Evolutionary conservation across 2,329 filamentous ascomycete genomes (phyloP).

Genomic region (Penicillium polonicum): DNA sequence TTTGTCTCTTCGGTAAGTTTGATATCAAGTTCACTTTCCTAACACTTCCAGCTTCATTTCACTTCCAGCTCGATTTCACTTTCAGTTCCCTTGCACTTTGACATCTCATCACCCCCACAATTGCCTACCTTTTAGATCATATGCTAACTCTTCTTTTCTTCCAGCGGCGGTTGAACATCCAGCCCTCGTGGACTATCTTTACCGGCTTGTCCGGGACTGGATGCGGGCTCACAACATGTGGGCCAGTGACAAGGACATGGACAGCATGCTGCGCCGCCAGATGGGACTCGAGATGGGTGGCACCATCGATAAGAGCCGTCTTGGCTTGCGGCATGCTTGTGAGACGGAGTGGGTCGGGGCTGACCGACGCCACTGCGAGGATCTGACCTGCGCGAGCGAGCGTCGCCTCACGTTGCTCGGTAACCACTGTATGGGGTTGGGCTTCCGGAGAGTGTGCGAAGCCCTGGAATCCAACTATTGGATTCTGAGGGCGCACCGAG

Average conservation of each 20-base stretch:
- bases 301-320: slow-evolving; percentile 12
- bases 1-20: slow-evolving; percentile 32
- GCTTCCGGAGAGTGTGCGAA: slow-evolving; percentile 21
- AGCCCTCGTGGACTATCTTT: slow-evolving; percentile 32
- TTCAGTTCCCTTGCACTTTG: not conserved
- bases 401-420: slow-evolving; percentile 18
- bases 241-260: slow-evolving; percentile 16
- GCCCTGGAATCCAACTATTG: slow-evolving; percentile 30
- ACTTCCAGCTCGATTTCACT: not conserved
- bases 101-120: not conserved
- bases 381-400: slow-evolving; percentile 29
- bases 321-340: slow-evolving; percentile 32
- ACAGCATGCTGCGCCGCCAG: slow-evolving; percentile 27
- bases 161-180: slow-evolving; percentile 29
- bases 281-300: slow-evolving; percentile 26
- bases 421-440: slow-evolving; percentile 15
- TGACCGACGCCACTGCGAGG: slow-evolving; percentile 25
- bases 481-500: slow-evolving; percentile 33
- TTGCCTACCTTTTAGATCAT: not conserved
- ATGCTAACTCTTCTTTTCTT: slow-evolving; percentile 3
- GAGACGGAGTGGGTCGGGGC: slow-evolving; percentile 34
- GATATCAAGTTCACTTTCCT: not conserved
- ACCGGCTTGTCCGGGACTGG: slow-evolving; percentile 35
- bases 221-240: slow-evolving; percentile 16
- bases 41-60: not conserved